Base-by-base conservation (phyloP, 2,329 filamentous ascomycete genomes). In the Thelonectria rubi region DNA sequence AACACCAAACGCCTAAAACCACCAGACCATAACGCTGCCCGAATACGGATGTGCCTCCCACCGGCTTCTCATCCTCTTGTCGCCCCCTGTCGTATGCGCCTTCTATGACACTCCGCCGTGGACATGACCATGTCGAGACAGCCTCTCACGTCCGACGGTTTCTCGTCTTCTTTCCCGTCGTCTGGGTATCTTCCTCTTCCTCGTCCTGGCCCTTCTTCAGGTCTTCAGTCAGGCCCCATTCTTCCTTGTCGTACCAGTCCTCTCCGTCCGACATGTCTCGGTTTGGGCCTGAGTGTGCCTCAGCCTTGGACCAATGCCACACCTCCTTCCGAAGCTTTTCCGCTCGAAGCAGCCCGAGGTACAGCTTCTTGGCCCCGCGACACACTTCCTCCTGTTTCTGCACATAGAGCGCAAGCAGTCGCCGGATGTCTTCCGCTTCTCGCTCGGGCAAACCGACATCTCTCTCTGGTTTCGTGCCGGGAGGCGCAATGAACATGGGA, bases 301-400 rank as follows among this genome's bases (percentile, higher is more conserved):
- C 92, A 1, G 92, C 89, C 74, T 93, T 92, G 67, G 88, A 85
- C 89, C 91, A 93, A 67, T 86, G 85, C 73, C 90, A 84, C 3
- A 95, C 91, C 18, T 88, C 84, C 69, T 86, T 87, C 26, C 92
- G 85, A 75, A 91, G 84, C 46, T 91, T 84, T 68, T 94, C 88
- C 1, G 91, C 91, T 69, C 86, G 86, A 63, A 93, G 81, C 54
- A 96, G 81, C 1, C 91, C 91, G 52, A 88, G 82, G 64, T 91
- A 88, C 50, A 95, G 80, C 62, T 84, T 85, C 58, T 86, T 84
- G 1, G 89, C 85, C 8, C 90, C 88, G 5, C 91, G 87, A 58
- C 91, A 89, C 2, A 94, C 87, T 74, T 95, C 92, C 71, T 95
- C 92, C 73, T 95, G 92, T 75, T 94, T 94, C 71, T 94, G 92